Conservation (phyloP, 2,329 filamentous ascomycete genomes). For the Diaporthe humulicola region DNA sequence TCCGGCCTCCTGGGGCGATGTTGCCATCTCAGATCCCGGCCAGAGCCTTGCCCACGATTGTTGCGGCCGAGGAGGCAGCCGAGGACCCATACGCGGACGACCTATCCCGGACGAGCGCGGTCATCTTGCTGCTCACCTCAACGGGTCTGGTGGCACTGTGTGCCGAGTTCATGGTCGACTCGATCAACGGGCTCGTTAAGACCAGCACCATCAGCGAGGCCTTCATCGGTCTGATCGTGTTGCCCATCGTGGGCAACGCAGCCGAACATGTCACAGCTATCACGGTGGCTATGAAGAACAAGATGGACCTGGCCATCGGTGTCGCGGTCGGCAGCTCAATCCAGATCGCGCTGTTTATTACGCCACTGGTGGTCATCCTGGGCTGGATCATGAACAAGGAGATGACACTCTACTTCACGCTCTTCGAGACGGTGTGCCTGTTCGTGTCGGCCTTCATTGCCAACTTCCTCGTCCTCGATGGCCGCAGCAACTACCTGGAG, state of each 20-base stretch:
- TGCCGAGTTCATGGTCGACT: constrained; percentile 78
- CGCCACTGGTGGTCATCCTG: constrained; percentile 77
- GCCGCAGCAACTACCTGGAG: constrained; percentile 88
- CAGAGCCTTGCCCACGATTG: constrained; percentile 49
- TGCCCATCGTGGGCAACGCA: constrained; percentile 81
- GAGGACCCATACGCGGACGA: constrained; percentile 48
- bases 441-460: constrained; percentile 89
- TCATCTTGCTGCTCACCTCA: constrained; percentile 73
- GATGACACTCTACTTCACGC: constrained; percentile 88
- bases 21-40: constrained; percentile 61
- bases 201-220: constrained; percentile 71
- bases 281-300: constrained; percentile 79
- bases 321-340: constrained; percentile 80
- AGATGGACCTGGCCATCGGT: constrained; percentile 81
- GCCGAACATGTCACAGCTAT: constrained; percentile 81
- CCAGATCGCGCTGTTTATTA: constrained; percentile 80
- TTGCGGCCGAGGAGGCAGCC: constrained; percentile 44
- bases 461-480: constrained; percentile 89
- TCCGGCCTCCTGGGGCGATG: constrained; percentile 64
- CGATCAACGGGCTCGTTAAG: constrained; percentile 73
- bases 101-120: constrained; percentile 64
- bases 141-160: constrained; percentile 77
- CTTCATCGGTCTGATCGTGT: constrained; percentile 79
- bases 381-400: constrained; percentile 77
- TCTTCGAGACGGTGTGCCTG: constrained; percentile 89